These are phyloP conservation scores for Phlegmacium glaucopus DNA, from an alignment of 768 basidiomycete species.

Conservation along the genomic window DNA sequence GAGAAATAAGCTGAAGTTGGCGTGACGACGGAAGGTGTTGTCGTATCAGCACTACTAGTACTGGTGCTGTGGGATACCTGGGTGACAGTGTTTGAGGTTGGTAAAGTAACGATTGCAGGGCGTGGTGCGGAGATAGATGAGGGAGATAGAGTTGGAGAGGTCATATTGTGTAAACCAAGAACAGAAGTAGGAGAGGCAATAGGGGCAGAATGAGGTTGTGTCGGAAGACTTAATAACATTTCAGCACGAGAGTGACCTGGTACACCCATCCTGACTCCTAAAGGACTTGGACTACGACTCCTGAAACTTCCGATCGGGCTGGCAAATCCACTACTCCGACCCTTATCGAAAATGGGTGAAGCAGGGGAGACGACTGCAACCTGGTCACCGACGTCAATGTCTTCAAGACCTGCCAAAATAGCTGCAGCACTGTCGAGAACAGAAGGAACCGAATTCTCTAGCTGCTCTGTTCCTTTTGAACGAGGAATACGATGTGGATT, in stretches of 20 bases:
- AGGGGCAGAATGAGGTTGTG: constrained; percentile 3
- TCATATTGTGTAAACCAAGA: constrained; percentile 10
- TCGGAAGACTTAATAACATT: constrained; percentile 48
- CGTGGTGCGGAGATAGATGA: constrained; percentile 3
- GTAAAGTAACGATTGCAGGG: background rate
- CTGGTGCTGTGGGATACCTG: background rate
- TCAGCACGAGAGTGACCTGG: constrained; percentile 34
- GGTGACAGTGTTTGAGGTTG: constrained; percentile 6
- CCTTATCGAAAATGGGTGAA: constrained; percentile 13
- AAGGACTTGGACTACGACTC: constrained; percentile 66
- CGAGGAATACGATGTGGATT: constrained; percentile 77
- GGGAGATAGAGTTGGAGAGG: background rate
- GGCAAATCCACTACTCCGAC: constrained; percentile 51
- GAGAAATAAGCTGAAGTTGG: constrained; percentile 52
- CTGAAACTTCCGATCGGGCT: constrained; percentile 69
- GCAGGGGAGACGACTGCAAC: constrained; percentile 64
- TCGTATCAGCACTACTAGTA: constrained; percentile 1
- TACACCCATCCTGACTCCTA: constrained; percentile 22
- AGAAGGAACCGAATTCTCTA: constrained; percentile 80
- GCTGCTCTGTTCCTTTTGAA: constrained; percentile 66
- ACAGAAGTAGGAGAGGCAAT: constrained; percentile 7
- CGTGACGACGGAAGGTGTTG: constrained; percentile 34
- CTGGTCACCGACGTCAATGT: constrained; percentile 48
- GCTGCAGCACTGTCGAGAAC: constrained; percentile 83
- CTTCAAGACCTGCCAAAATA: constrained; percentile 48